Evolutionary conservation across 1,284 basidiomycete genomes (phyloP), one percentile per base, ranked within the genome.

Genomic region (Meira miltonrushii): DNA sequence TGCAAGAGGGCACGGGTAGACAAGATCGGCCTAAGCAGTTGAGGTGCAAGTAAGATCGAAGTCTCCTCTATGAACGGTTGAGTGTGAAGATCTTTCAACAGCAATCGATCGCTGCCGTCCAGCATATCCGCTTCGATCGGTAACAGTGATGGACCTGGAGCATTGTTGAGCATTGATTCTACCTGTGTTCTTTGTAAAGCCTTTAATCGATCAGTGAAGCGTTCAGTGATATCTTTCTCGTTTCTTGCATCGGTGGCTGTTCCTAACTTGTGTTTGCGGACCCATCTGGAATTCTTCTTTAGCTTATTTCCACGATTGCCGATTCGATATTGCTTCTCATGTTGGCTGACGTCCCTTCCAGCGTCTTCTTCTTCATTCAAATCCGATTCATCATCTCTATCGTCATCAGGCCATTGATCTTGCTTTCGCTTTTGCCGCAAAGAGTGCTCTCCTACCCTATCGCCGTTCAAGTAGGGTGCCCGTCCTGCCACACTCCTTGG

Each of bases 241-340:
- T 60, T 66, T 21, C 71, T 64, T 54, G 67, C 69, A 51, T 75
- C 73, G 37, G 72, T 77, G 68, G 68, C 75, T 7, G 61, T 58
- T 8, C 74, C 74, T 2, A 77, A 62, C 55, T 77, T 77, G 21
- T 67, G 67, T 12, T 70, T 64, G n/a, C 72, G 64, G 3, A 68
- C 55, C 72, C 74, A 77, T n/a, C 75, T 64, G 37, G 65, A 61
- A 11, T 68, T 71, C 48, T 69, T 62, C 23, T 65, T 65, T 28
- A 77, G 70, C 65, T 77, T 77, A 58, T 72, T 71, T n/a, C 74
- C 74, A 8, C 73, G 66, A 51, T 77, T 77, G 39, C 72, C 71
- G 10, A 60, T 50, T 25, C 69, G 57, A 41, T 71, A 58, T 13
- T 37, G 23, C 25, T 56, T 41, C 15, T 50, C 39, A 8, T 8